Evolutionary conservation across 2,329 filamentous ascomycete genomes (phyloP).

Genomic region (Boeremia lycopersici): DNA sequence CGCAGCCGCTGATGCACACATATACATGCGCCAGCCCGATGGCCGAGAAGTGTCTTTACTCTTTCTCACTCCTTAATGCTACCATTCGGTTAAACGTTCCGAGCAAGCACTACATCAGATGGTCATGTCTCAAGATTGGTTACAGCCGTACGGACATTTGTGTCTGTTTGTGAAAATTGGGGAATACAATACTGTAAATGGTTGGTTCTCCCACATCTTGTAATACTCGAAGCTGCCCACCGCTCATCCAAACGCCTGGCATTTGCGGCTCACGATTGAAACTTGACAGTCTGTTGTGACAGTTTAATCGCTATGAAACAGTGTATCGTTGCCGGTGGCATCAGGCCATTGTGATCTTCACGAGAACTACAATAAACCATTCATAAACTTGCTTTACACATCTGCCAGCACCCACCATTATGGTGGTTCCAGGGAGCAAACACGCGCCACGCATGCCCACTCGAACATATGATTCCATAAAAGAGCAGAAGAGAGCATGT

Average conservation of each 20-base stretch:
- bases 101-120: background rate
- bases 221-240: background rate
- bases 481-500: background rate
- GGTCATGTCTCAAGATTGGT: background rate
- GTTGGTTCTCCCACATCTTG: background rate
- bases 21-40: too few relatives aligned
- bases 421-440: background rate
- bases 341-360: background rate
- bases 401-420: background rate
- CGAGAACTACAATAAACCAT: too few relatives aligned
- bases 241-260: background rate
- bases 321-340: background rate
- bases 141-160: slow-evolving; percentile 4
- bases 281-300: background rate
- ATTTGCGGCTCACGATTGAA: background rate
- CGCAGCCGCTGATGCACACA: too few relatives aligned
- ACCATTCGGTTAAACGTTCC: too few relatives aligned
- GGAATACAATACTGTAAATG: background rate
- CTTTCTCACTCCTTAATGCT: background rate
- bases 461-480: background rate
- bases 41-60: too few relatives aligned
- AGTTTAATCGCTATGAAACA: background rate
- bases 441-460: background rate
- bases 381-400: too few relatives aligned
- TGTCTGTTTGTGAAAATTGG: background rate